Base-by-base conservation (phyloP, 2,329 filamentous ascomycete species). In the Colletotrichum sp. region DNA sequence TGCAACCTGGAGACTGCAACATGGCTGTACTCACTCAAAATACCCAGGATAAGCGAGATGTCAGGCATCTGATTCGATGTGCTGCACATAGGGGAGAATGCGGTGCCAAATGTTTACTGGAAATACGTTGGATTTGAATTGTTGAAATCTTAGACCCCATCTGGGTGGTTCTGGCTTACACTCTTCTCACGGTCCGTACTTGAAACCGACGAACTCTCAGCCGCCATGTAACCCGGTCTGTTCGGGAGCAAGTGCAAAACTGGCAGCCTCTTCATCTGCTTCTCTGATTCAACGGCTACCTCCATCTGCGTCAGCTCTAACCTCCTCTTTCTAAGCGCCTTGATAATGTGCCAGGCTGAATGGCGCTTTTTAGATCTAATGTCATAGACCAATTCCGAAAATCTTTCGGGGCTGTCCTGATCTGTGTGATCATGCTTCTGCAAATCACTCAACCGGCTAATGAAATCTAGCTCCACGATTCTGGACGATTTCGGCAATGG, bases 401-500 rank as follows among this genome's bases (percentile, higher is more conserved):
- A 70, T n/a, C 18, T 16, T 24, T 72, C 62, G 5, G 52, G 9
- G 12, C 7, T 16, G 3, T 38, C 38, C 9, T 30, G 13, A 16
- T 55, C 28, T 6, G 12, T 10, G 15, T 38, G 36, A 13, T 26
- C 16, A 8, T n/a, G 24, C 32, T 18, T 15, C 21, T 75, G 67
- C 8, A 70, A 32, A 5, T 75, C 67, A 26, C 61, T 62, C 12
- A 75, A n/a, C 12, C 67, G 61, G 26, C 26, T 60, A 1, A 68
- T 61, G 16, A 75, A 75, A 21, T 75, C 72, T 0, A 75, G 32
- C 30, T 75, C 68, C 8, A 67, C 43, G 30, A 75, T 75, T 7
- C 73, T 68, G 8, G 73, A 71, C 4, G 68, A 60, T 3, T 66
- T 71, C 18, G 73, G 73, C n/a, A 75, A 34, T 6, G 73, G 62